Evolutionary conservation across 2,329 filamentous ascomycete species (phyloP), one percentile per base, ranked within the genome.

Genomic region (Grosmannia huntii): DNA sequence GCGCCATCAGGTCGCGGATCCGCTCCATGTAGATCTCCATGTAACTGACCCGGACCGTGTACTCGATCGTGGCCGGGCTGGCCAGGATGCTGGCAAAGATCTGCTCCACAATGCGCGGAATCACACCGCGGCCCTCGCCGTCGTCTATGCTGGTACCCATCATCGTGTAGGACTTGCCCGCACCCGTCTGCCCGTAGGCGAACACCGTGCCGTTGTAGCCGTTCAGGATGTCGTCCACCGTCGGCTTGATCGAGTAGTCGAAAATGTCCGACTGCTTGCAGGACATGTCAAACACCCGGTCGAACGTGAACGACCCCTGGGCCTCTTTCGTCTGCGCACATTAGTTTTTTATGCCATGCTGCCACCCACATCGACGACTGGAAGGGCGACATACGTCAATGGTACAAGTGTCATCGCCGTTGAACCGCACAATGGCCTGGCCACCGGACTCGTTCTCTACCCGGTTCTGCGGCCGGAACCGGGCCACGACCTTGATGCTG

Each of bases 1-100:
- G 94, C 27, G 87, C 85, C 63, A 99, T 76, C 67, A 99, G 75
- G 83, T 99, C 94, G 67, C 92, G 84, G 71, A 99, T 97, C 65
- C 88, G 85, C 76, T 99, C 94, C 94, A 97, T 99, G 77, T 99
- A 99, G 64, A 99, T 97, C 74, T 99, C 94, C 91, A 99, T 96
- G 74, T 97, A 97, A 72, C 90, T 96, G 68, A 97, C 92, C 59
- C 91, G 85, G 57, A 99, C 92, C n/a, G 91, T 97, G 73, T 97
- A 97, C 73, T 97, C 94, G 70, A 97, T 96, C 65, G 89, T 95
- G 66, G 85, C 85, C 50, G 92, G 89, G 66, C 90, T 96, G 25
- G 88, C 84, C 74, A 96, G 80, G 71, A 97, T 97, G 73, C 89
- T 95, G 66, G 88, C 86, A 71, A 97, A 97, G 70, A 97, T 96